phyloP scores from a whole-genome alignment of 2,329 filamentous ascomycete species.

The Knufia fluminis region DNA sequence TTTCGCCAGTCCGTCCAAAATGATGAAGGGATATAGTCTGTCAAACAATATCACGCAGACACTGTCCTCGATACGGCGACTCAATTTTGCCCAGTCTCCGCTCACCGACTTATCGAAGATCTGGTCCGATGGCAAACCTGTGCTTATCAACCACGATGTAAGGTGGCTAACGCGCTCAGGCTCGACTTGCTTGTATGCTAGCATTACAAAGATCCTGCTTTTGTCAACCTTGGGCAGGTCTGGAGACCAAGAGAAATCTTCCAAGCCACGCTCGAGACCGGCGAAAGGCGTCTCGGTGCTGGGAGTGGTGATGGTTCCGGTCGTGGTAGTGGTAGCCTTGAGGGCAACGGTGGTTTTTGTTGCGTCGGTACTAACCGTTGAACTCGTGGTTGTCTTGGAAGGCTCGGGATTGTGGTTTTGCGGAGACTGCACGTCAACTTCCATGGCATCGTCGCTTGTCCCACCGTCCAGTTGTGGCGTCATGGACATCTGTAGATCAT shows the following conservation, averaged over 20 bases:
- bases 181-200: not conserved
- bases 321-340: not conserved
- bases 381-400: not conserved
- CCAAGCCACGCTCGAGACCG: not conserved
- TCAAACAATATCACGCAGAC: conserved; percentile 7
- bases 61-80: not conserved
- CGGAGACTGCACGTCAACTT: not conserved
- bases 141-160: not conserved
- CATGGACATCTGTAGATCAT: not conserved
- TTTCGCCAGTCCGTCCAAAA: not conserved
- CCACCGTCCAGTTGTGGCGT: not conserved
- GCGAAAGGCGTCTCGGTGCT: not conserved
- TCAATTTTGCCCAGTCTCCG: not conserved
- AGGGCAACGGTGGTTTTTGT: not conserved
- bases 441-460: not conserved
- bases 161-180: not conserved
- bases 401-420: not conserved
- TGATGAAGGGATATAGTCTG: not conserved
- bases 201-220: not conserved
- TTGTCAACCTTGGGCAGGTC: not conserved
- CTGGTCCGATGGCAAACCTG: not conserved
- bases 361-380: not conserved
- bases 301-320: not conserved
- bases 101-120: not conserved
- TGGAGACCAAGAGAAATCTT: not conserved